Base-by-base conservation (phyloP, 163 green algal species). In the Chloromonas sp. region DNA sequence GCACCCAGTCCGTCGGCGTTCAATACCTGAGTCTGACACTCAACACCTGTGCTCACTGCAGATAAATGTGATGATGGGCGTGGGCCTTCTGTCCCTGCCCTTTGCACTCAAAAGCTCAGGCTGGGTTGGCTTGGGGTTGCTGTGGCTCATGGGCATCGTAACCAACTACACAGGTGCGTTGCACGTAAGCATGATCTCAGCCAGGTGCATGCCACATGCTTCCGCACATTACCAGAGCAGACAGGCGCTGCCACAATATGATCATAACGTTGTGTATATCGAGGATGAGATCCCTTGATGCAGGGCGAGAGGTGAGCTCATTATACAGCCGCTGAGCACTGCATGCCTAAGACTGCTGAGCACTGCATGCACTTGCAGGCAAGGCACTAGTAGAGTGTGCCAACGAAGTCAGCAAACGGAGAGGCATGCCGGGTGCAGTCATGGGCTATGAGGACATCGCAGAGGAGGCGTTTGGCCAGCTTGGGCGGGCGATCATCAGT, bases 361-460 rank as follows among this genome's bases (percentile, higher is more conserved):
- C 36, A 36, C 36, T 36, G 36, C 36, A 36, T 36, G 2, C 15
- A 58, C 2, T 1, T 60, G 79, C 86, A 90, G 90, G 84, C 60
- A 92, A 94, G 83, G 85, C 88, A 13, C 86, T 94, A 60, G 89
- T 90, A 62, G 88, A 94, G 86, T 92, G 89, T 81, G 82, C 89
- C 1, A 77, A 90, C 0, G 86, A 58, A 3, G 88, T 93, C 1
- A 58, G n/a, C 0, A 60, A 86, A 74, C 76, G 79, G 2, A 71
- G 74, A 0, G 84, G 66, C 57, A 79, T 36, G 82, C 82, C 58
- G 61, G 61, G 71, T 14, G 60, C 79, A 60, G 79, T 83, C 3
- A 36, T 83, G 60, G 79, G 92, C 0, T 95, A 95, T 78, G 92
- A 95, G 84, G 92, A 94, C 36, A 92, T 95, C 78, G 92, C 90